These are phyloP conservation scores for Eremochloa ophiuroides DNA, from an alignment of 176 grass and related monocot genomes.

Conservation along the genomic window DNA sequence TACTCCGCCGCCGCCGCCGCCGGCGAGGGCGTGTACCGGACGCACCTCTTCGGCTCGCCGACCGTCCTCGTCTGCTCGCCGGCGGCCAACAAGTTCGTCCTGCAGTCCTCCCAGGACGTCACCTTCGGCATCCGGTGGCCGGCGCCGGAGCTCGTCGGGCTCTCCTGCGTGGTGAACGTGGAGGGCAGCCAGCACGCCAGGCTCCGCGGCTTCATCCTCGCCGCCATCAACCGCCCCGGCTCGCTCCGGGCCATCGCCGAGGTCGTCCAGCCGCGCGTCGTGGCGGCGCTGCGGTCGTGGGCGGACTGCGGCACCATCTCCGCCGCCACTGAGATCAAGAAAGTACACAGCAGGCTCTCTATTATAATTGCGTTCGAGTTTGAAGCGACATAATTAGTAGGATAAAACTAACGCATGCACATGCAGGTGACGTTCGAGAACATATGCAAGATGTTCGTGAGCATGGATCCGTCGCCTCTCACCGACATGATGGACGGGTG, in stretches of 20 bases:
- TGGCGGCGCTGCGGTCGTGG: conserved; percentile 25
- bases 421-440: conserved; percentile 38
- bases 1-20: background rate
- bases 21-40: conserved; percentile 18
- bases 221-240: conserved; percentile 15
- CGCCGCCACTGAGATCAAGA: conserved; percentile 25
- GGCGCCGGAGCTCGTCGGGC: conserved; percentile 15
- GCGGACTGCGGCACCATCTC: conserved; percentile 11
- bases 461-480: conserved; percentile 41
- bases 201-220: conserved; percentile 4
- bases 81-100: conserved; percentile 41
- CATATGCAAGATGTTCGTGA: conserved; percentile 43
- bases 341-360: background rate
- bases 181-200: conserved; percentile 13
- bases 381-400: too few relatives aligned
- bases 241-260: conserved; percentile 13
- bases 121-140: conserved; percentile 33
- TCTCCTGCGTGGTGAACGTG: background rate
- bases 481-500: conserved; percentile 22
- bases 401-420: background rate
- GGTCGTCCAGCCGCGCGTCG: conserved; percentile 29
- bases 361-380: too few relatives aligned
- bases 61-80: conserved; percentile 28
- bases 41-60: conserved; percentile 30
- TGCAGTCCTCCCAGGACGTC: conserved; percentile 3